Evolutionary conservation across 1,139 yeast species (phyloP), one percentile per base, ranked within the genome.

Genomic region (Lodderomyces theae): DNA sequence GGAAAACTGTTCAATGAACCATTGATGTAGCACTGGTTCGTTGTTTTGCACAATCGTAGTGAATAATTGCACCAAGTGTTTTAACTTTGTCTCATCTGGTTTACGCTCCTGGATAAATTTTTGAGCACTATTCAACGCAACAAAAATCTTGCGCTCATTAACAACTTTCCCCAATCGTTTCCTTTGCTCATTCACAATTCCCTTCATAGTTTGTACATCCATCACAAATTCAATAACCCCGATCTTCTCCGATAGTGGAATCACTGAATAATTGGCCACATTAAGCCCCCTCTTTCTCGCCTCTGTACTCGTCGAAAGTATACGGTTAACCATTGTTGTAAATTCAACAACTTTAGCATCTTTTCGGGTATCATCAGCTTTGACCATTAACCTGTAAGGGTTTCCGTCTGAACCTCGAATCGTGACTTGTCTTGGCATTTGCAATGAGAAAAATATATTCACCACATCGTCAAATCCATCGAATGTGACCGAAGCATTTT

Each of bases 181-280:
- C 50, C 73, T 56, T 52, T 72, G 68, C 30, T 66, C 71, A n/a
- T 52, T 45, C 29, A 89, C 66, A 11, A 89, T 80, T 11, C 81
- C 77, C 46, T 95, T 76, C 72, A 90, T 70, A 0, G 98, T 90
- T 12, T 79, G 72, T 3, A 90, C 94, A 49, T 88, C 82, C 24
- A 81, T 82, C 6, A 94, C 97, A 81, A 95, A 90, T 58, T 94
- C 98, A 48, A 94, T 85, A 5, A 94, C 76, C 25, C 98, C 99
- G 69, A 86, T 79, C 26, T 80, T 81, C 50, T 88, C 97, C 35
- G 88, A 82, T 42, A 94, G 61, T 0, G 97, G 96, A 10, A 89
- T 80, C 4, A 92, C 98, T 1, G 95, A 87, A 60, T 90, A 94
- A 10, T 95, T 84, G 2, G 80, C 74, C 43, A 94, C 88, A 3